A percentile compares a stretch with the other conserved stretches of the same genome.
phyloP scores from a whole-genome alignment of 2,329 filamentous ascomycete species.

The Thermothelomyces thermophilus region DNA sequence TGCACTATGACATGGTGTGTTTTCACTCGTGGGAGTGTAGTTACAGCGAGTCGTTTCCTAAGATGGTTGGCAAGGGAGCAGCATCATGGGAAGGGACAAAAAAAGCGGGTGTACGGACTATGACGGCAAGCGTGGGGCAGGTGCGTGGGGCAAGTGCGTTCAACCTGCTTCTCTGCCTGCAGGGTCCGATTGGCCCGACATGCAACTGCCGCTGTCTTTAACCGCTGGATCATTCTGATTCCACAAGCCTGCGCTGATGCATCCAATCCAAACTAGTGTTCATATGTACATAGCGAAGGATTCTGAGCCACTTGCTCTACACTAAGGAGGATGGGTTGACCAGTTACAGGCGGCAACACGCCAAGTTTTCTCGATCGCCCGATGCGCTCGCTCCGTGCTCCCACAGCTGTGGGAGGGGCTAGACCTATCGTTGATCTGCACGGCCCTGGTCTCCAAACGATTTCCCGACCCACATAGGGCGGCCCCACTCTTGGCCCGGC shows the following conservation, averaged over 20 bases:
- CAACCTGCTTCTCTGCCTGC: conserved; percentile 1
- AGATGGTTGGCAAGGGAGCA: conserved; percentile 11
- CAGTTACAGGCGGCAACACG: neutral
- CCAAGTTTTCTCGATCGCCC: conserved; percentile 6
- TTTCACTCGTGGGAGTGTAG: neutral
- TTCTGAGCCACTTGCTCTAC: neutral
- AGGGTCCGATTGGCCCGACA: conserved; percentile 4
- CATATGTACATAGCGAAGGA: neutral
- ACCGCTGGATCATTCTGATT: neutral
- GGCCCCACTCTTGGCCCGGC: conserved; percentile 8
- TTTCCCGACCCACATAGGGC: neutral
- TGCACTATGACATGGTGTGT: neutral
- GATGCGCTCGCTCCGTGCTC: neutral
- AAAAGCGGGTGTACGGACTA: conserved; percentile 22
- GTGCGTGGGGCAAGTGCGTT: neutral
- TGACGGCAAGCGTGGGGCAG: conserved; percentile 18
- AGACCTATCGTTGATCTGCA: conserved; percentile 5
- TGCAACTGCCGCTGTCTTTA: neutral
- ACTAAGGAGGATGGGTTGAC: too few relatives aligned
- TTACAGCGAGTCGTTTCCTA: neutral
- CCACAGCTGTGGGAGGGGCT: neutral
- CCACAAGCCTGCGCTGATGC: neutral
- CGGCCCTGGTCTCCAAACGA: neutral
- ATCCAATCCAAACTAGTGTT: neutral
- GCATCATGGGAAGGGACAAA: conserved; percentile 10